These are phyloP conservation scores for Beauveria sp. DNA, from an alignment of 2,329 filamentous ascomycete genomes.

Conservation along the genomic window DNA sequence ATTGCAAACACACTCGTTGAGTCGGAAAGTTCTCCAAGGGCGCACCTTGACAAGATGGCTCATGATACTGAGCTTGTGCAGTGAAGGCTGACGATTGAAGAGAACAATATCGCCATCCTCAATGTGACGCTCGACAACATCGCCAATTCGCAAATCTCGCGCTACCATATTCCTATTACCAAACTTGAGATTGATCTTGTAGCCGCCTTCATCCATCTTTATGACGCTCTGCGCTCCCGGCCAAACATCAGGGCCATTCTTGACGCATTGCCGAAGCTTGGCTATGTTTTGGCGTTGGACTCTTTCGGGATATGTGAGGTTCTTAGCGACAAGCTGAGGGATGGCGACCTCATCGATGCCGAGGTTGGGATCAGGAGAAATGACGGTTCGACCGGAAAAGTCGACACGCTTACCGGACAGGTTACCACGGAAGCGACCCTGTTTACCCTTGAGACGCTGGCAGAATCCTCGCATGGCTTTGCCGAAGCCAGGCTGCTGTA, in stretches of 20 bases:
- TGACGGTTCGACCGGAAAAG: constrained; percentile 95
- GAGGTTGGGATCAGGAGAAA: constrained; percentile 92
- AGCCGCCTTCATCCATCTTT: constrained; percentile 59
- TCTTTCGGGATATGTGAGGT: constrained; percentile 88
- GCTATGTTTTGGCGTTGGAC: constrained; percentile 79
- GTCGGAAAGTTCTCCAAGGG: constrained; percentile 88
- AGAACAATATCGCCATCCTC: constrained; percentile 93
- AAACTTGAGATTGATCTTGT: constrained; percentile 70
- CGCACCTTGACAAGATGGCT: constrained; percentile 89
- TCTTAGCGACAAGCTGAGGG: constrained; percentile 85
- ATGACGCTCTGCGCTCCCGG: constrained; percentile 81
- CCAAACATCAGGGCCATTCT: constrained; percentile 69
- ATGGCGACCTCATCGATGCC: constrained; percentile 91
- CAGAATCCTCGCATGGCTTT: constrained; percentile 91
- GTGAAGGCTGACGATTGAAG: constrained; percentile 94
- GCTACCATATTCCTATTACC: constrained; percentile 65
- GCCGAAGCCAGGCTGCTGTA: constrained; percentile 80
- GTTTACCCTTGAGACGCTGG: constrained; percentile 92
- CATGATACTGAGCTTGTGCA: constrained; percentile 98
- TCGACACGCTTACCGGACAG: constrained; percentile 97
- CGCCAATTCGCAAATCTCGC: constrained; percentile 67
- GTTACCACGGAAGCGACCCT: constrained; percentile 94
- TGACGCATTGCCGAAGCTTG: constrained; percentile 67
- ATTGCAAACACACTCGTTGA: constrained; percentile 97
- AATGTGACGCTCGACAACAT: constrained; percentile 88